Evolutionary conservation across 257 asterid species (phyloP).

Genomic region (Ophiorrhiza pumila): DNA sequence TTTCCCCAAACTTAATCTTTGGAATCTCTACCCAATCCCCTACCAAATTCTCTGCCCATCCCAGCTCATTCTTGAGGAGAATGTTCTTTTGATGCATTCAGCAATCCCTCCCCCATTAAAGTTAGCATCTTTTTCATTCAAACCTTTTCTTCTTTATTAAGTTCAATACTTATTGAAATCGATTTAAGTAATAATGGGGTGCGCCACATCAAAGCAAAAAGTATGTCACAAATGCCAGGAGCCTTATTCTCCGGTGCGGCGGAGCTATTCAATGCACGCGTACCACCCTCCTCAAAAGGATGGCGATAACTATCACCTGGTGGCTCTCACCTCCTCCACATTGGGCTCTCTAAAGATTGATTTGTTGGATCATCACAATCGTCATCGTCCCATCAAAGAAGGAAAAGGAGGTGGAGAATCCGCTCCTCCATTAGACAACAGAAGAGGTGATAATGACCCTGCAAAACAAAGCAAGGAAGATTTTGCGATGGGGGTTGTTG

Average conservation of each 20-base stretch:
- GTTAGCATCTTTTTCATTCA: neutral
- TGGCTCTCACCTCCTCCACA: constrained; percentile 84
- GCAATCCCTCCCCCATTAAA: constrained; percentile 13
- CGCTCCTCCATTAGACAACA: neutral
- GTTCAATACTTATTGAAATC: neutral
- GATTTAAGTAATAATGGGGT: constrained; percentile 54
- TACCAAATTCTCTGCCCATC: constrained; percentile 14
- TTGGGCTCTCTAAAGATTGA: constrained; percentile 76
- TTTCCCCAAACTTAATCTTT: constrained; percentile 23
- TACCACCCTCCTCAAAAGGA: constrained; percentile 40
- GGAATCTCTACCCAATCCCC: constrained; percentile 35
- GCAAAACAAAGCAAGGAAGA: constrained; percentile 43
- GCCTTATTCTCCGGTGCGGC: constrained; percentile 57
- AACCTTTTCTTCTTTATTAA: neutral
- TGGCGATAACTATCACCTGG: constrained; percentile 56
- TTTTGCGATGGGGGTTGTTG: constrained; percentile 68
- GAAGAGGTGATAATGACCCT: constrained; percentile 14
- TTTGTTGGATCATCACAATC: constrained; percentile 32
- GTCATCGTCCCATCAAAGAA: constrained; percentile 11
- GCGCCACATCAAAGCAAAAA: constrained; percentile 63
- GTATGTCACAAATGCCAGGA: constrained; percentile 66
- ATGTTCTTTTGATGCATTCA: constrained; percentile 43
- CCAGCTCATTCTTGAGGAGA: constrained; percentile 48
- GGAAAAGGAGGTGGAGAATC: constrained; percentile 20
- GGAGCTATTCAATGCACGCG: constrained; percentile 70